Evolutionary conservation across 2,329 filamentous ascomycete genomes (phyloP).

Genomic region (Nakataea oryzae): DNA sequence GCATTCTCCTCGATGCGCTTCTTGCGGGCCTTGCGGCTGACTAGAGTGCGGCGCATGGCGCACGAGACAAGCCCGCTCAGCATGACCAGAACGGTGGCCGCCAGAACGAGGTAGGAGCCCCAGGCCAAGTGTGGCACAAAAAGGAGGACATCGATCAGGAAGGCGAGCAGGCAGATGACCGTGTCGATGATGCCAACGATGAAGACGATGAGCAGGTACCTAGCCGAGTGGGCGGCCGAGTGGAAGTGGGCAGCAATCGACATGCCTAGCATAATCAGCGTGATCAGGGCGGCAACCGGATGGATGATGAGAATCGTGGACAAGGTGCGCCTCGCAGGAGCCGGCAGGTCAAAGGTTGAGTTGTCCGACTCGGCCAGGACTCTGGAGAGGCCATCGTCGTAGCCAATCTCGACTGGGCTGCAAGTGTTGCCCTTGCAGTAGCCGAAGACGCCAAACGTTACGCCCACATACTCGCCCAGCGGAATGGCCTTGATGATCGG

Average conservation of each 20-base stretch:
- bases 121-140: conserved; percentile 91
- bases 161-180: conserved; percentile 72
- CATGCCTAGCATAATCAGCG: conserved; percentile 73
- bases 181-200: conserved; percentile 82
- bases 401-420: conserved; percentile 69
- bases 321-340: conserved; percentile 48
- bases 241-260: conserved; percentile 78
- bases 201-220: conserved; percentile 75
- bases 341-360: conserved; percentile 45
- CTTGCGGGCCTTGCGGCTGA: conserved; percentile 87
- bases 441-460: conserved; percentile 87
- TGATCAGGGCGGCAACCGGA: conserved; percentile 78
- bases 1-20: conserved; percentile 86
- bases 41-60: conserved; percentile 85
- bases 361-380: conserved; percentile 14
- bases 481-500: conserved; percentile 81
- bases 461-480: conserved; percentile 64
- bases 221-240: conserved; percentile 76
- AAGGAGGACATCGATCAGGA: conserved; percentile 85
- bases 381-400: conserved; percentile 47
- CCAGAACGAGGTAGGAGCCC: conserved; percentile 90
- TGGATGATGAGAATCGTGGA: conserved; percentile 87
- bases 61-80: conserved; percentile 79
- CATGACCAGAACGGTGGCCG: conserved; percentile 75
- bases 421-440: conserved; percentile 62